phyloP scores from a whole-genome alignment of 2,329 filamentous ascomycete species.

The Xylariaceae sp. region DNA sequence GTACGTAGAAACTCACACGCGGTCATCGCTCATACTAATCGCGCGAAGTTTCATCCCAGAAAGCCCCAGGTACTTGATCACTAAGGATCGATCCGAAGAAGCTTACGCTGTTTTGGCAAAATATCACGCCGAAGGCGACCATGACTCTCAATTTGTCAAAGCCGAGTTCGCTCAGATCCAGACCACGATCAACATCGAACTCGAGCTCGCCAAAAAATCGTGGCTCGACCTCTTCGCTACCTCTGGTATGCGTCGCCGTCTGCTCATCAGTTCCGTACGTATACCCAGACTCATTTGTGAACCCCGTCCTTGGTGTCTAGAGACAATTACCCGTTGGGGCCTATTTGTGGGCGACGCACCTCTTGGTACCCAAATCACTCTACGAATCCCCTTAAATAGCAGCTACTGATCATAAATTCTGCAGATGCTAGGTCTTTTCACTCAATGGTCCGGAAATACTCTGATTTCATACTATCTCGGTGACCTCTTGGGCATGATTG shows the following conservation, averaged over 20 bases:
- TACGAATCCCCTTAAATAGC: neutral
- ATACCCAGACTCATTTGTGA: constrained; percentile 40
- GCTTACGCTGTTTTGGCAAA: constrained; percentile 51
- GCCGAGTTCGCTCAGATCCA: constrained; percentile 61
- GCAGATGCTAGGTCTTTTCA: constrained; percentile 24
- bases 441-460: constrained; percentile 43
- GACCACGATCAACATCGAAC: constrained; percentile 55
- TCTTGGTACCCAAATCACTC: neutral
- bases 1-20: constrained; percentile 24
- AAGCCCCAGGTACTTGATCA: constrained; percentile 61
- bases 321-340: neutral
- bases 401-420: neutral
- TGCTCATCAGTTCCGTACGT: constrained; percentile 42
- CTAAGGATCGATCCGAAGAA: constrained; percentile 52
- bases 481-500: constrained; percentile 49
- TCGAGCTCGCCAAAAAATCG: constrained; percentile 50
- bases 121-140: constrained; percentile 51
- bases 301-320: constrained; percentile 26
- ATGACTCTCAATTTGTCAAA: constrained; percentile 50
- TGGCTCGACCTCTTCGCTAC: constrained; percentile 48
- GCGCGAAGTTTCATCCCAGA: constrained; percentile 54
- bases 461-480: constrained; percentile 47
- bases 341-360: neutral
- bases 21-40: neutral
- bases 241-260: constrained; percentile 44